Base-by-base conservation (phyloP, 2,329 filamentous ascomycete genomes). In the Cytospora chrysosperma region DNA sequence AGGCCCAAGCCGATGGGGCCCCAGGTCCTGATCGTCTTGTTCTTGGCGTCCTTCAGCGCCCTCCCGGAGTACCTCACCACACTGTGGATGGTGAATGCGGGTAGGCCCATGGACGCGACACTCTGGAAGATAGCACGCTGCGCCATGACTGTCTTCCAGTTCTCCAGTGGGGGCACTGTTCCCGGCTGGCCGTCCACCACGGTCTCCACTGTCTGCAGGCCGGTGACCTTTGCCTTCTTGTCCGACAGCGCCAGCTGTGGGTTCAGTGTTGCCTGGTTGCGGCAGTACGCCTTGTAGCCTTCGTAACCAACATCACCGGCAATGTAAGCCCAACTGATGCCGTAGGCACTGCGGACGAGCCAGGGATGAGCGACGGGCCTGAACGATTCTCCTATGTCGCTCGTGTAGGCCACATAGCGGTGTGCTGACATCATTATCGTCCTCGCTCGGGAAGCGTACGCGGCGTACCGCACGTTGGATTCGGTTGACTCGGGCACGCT, bases 371-470 rank as follows among this genome's bases (percentile, higher is more conserved):
- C 93, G 47, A 99, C 85, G 0, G 95, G 95, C 2, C 95, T 87
- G 78, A 99, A 99, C 0, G 91, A 96, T 77, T 99, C 95, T 74
- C 95, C 95, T 68, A 99, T 94, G 72, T 98, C 94, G 24, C 89
- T 93, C 0, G 95, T 61, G 50, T 99, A 99, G 62, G 95, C 95
- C 56, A 99, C 93, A 73, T 99, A 99, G 72, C 95, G 89, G 72
- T 98, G 95, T 4, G 93, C 93, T 19, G 91, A 92, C 69, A 93
- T 81, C 72, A 99, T 87, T 69, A 98, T 91, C 9, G 93, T 97
- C 66, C 92, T 88, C 67, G 95, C 79, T 56, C 95, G 88, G 65
- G 88, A 87, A 55, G 92, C 92, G 78, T 99, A 99, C 69, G 91
- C 95, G 63, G 93, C 94, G 78, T 98, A 99, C 72, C 95, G 90